phyloP scores from a whole-genome alignment of 164 flowering plant genomes.

The Sextonia rubra region DNA sequence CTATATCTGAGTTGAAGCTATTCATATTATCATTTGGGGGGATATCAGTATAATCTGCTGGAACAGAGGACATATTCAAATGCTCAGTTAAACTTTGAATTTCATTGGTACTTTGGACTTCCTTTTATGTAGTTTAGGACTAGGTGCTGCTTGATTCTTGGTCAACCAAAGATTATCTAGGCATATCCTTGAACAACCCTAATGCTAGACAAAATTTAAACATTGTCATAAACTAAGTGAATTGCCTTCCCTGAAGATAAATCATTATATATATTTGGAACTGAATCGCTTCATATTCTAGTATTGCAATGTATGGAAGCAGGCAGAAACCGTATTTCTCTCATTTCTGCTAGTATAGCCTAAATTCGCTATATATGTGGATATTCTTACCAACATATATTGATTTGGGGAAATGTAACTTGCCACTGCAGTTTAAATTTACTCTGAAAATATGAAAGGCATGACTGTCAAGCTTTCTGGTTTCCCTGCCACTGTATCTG shows the following conservation, averaged over 20 bases:
- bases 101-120: neutral
- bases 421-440: neutral
- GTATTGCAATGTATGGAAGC: neutral
- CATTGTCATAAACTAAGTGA: neutral
- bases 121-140: neutral
- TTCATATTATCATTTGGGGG: neutral
- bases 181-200: neutral
- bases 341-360: too few species aligned
- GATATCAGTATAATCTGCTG: neutral
- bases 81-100: neutral
- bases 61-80: neutral
- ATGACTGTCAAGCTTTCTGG: slow-evolving; percentile 54
- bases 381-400: neutral
- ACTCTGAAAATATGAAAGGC: neutral
- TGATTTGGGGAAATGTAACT: neutral
- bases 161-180: neutral
- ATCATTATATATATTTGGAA: neutral
- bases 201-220: neutral
- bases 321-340: too few species aligned
- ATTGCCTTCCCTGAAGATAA: neutral
- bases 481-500: slow-evolving; percentile 37
- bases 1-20: neutral
- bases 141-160: neutral
- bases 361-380: too few species aligned
- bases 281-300: neutral